Percentiles rank a stretch among this genome's conserved stretches.
Conservation (phyloP, 352 stramenopile genomes). For the Globisporangium okanoganense region DNA sequence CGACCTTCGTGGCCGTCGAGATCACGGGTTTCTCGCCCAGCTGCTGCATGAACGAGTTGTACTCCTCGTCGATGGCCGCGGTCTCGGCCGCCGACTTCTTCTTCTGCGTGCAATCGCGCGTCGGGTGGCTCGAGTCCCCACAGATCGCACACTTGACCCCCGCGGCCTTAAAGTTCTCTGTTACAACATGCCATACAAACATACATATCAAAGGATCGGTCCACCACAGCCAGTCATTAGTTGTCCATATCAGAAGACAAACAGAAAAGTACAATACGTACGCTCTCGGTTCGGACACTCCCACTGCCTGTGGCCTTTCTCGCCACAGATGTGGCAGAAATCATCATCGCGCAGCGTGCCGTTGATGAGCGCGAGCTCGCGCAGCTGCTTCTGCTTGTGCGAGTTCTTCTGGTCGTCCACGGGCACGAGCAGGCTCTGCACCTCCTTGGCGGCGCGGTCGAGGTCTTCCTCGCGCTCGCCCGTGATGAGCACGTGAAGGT, state of each 20-base stretch:
- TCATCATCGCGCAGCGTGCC: constrained; percentile 97
- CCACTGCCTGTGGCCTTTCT: constrained; percentile 97
- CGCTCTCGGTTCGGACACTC: constrained; percentile 93
- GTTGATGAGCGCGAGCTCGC: constrained; percentile 98
- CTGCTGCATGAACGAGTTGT: constrained; percentile 86
- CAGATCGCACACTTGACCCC: constrained; percentile 97
- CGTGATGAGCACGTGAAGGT: constrained; percentile 94
- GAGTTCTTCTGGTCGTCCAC: constrained; percentile 91
- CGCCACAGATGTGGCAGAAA: constrained; percentile 97
- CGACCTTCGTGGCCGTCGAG: constrained; percentile 42
- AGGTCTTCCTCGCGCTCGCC: constrained; percentile 88
- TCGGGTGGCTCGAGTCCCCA: constrained; percentile 97
- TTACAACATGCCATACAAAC: constrained; percentile 27
- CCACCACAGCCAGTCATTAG: not conserved
- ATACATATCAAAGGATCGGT: not conserved
- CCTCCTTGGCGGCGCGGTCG: constrained; percentile 81
- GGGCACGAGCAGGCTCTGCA: constrained; percentile 89
- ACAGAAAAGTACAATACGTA: constrained; percentile 26
- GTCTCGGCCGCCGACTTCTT: constrained; percentile 67
- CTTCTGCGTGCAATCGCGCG: constrained; percentile 95
- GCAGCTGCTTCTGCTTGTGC: constrained; percentile 98
- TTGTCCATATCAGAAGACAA: constrained; percentile 9
- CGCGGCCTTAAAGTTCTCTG: constrained; percentile 71
- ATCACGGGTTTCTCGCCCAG: constrained; percentile 73
- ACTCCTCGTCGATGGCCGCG: constrained; percentile 81